A percentile compares a stretch with the other conserved stretches of the same genome.
Evolutionary conservation across 2,329 filamentous ascomycete species (phyloP).

Genomic region (Fusarium humuli): DNA sequence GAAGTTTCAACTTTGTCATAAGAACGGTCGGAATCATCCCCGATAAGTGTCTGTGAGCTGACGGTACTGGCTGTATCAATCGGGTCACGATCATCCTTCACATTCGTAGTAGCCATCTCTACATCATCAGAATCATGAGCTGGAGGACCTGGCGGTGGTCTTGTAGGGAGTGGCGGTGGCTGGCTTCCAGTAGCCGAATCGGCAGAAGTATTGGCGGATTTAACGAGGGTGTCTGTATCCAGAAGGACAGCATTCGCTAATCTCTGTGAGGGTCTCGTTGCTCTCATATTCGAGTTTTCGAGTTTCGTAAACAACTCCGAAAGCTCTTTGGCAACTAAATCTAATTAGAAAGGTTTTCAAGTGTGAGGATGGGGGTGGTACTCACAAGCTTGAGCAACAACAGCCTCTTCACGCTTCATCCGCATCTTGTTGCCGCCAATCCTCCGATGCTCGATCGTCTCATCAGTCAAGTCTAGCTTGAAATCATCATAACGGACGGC

Average conservation of each 20-base stretch:
- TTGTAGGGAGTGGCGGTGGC: conserved; percentile 64
- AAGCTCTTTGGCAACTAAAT: conserved; percentile 78
- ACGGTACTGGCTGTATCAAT: conserved; percentile 58
- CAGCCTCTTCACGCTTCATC: conserved; percentile 68
- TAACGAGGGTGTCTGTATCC: conserved; percentile 56
- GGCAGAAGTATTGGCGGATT: conserved; percentile 46
- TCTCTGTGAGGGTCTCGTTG: conserved; percentile 78
- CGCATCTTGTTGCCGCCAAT: conserved; percentile 75
- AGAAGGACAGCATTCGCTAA: conserved; percentile 84
- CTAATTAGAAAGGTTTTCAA: conserved; percentile 44
- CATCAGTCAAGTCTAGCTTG: conserved; percentile 74
- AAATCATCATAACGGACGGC: conserved; percentile 80
- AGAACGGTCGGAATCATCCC: conserved; percentile 52
- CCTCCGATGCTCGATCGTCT: conserved; percentile 72
- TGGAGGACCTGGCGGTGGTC: conserved; percentile 58
- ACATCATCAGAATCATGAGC: conserved; percentile 47
- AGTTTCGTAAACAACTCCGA: conserved; percentile 77
- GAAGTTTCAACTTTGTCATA: conserved; percentile 51
- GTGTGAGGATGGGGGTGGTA: conserved; percentile 35
- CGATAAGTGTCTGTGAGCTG: conserved; percentile 66
- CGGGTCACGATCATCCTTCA: conserved; percentile 47
- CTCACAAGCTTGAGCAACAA: conserved; percentile 79
- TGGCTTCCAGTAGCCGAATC: conserved; percentile 42
- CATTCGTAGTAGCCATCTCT: conserved; percentile 51
- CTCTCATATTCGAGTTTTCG: conserved; percentile 69